A percentile compares a stretch with the other conserved stretches of the same genome.
phyloP scores from a whole-genome alignment of 2,329 filamentous ascomycete genomes.

The Samsoniella hepiali region DNA sequence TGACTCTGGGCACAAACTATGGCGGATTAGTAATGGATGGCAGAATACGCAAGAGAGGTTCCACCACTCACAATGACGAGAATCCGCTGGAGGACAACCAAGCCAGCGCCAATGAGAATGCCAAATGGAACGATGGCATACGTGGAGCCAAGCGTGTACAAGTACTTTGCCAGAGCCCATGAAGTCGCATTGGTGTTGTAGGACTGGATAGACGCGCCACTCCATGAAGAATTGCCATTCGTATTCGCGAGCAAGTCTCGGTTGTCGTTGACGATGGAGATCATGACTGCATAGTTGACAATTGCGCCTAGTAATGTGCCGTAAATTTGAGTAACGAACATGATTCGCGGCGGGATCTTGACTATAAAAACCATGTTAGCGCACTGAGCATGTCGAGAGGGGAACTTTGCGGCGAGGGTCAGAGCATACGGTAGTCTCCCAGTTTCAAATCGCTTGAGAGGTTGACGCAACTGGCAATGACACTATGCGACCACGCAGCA shows the following conservation, averaged over 20 bases:
- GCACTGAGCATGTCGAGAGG: neutral
- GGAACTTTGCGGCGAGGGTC: fast-evolving
- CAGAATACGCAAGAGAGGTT: neutral
- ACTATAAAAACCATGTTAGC: slow-evolving; percentile 33
- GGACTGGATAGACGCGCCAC: slow-evolving; percentile 48
- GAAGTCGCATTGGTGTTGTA: slow-evolving; percentile 47
- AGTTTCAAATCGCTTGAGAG: slow-evolving; percentile 54
- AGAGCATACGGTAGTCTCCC: slow-evolving; percentile 52
- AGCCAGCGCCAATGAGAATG: slow-evolving; percentile 43
- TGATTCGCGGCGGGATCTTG: slow-evolving; percentile 52
- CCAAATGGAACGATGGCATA: slow-evolving; percentile 51
- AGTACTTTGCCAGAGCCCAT: slow-evolving; percentile 51
- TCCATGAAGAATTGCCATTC: slow-evolving; percentile 51
- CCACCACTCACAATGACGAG: slow-evolving; percentile 36
- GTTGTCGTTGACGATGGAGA: slow-evolving; percentile 48
- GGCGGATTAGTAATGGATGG: neutral
- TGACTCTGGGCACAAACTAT: slow-evolving; percentile 47
- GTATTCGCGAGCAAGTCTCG: slow-evolving; percentile 43
- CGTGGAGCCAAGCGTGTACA: slow-evolving; percentile 44
- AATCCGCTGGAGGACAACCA: slow-evolving; percentile 44
- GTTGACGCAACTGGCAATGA: slow-evolving; percentile 48
- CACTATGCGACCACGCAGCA: slow-evolving; percentile 56
- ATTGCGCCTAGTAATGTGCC: slow-evolving; percentile 52
- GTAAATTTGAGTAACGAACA: slow-evolving; percentile 56
- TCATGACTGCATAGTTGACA: slow-evolving; percentile 56